These are phyloP conservation scores for Kuraishia molischiana DNA, from an alignment of 805 yeast genomes.

Conservation along the genomic window DNA sequence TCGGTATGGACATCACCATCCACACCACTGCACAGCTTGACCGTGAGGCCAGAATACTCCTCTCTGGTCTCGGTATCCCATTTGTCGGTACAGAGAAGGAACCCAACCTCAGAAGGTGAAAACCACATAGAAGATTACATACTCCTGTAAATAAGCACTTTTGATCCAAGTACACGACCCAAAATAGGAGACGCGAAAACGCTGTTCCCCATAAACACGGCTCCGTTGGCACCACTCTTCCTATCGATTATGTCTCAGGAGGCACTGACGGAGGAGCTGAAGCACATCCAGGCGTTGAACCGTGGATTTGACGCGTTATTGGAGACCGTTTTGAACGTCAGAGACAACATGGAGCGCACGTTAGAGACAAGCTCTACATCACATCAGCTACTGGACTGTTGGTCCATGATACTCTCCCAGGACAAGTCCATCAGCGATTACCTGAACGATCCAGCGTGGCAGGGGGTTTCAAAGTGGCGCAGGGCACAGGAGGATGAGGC, in stretches of 20 bases:
- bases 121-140: neutral
- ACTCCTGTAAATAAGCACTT: too few species aligned
- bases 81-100: conserved; percentile 46
- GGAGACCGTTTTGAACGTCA: conserved; percentile 18
- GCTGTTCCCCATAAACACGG: too few species aligned
- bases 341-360: conserved; percentile 20
- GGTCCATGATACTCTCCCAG: conserved; percentile 56
- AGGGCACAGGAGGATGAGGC: conserved; percentile 18
- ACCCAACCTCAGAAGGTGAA: conserved; percentile 12
- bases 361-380: conserved; percentile 36
- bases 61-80: conserved; percentile 78
- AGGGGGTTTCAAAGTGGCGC: conserved; percentile 17
- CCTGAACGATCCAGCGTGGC: conserved; percentile 18
- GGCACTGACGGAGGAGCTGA: conserved; percentile 18
- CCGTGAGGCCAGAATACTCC: conserved; percentile 74
- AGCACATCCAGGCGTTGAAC: conserved; percentile 23
- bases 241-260: too few species aligned
- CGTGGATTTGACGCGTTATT: conserved; percentile 20
- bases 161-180: too few species aligned
- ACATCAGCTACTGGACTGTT: conserved; percentile 40
- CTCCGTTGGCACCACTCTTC: too few species aligned
- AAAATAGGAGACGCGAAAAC: too few species aligned
- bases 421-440: conserved; percentile 43
- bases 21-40: conserved; percentile 88
- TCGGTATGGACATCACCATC: conserved; percentile 77